Evolutionary conservation across 2,329 filamentous ascomycete genomes (phyloP).

Genomic region (Diplodia scrobiculata): DNA sequence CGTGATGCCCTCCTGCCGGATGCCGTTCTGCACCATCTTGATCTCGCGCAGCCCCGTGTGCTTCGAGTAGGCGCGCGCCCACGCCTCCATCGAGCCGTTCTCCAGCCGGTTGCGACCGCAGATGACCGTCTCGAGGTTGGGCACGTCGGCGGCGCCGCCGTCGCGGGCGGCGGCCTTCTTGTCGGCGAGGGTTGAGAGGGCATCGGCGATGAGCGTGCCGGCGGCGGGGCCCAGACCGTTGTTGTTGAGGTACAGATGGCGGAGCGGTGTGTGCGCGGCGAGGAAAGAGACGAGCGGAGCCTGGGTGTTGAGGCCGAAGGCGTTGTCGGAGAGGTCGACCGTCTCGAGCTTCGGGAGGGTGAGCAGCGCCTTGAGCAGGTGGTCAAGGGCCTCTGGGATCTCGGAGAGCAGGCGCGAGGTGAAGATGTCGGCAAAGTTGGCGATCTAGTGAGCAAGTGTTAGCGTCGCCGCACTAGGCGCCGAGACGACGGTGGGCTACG

Average conservation of each 20-base stretch:
- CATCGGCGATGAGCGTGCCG: slow-evolving; percentile 84
- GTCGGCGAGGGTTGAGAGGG: slow-evolving; percentile 76
- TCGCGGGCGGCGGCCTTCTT: slow-evolving; percentile 80
- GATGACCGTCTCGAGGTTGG: slow-evolving; percentile 90
- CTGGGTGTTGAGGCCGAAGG: slow-evolving; percentile 93
- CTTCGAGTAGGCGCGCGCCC: slow-evolving; percentile 83
- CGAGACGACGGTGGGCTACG: background rate
- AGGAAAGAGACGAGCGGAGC: slow-evolving; percentile 92
- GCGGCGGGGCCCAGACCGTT: slow-evolving; percentile 93
- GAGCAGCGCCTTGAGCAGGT: slow-evolving; percentile 81
- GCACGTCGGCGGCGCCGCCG: slow-evolving; percentile 62
- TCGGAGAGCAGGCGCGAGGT: slow-evolving; percentile 90
- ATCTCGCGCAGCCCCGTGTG: slow-evolving; percentile 79
- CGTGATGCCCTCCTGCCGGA: slow-evolving; percentile 88
- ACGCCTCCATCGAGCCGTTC: slow-evolving; percentile 93
- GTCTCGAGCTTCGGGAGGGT: slow-evolving; percentile 84
- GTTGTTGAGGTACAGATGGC: slow-evolving; percentile 96
- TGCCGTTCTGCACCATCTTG: slow-evolving; percentile 98
- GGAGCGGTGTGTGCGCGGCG: slow-evolving; percentile 81
- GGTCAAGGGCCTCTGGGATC: slow-evolving; percentile 85
- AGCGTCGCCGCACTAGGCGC: slow-evolving; percentile 9
- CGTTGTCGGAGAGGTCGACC: slow-evolving; percentile 95
- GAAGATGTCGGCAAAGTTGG: slow-evolving; percentile 96
- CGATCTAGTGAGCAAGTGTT: slow-evolving; percentile 55
- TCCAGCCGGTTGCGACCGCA: slow-evolving; percentile 95